Evolutionary conservation across 2,329 filamentous ascomycete species (phyloP).

Genomic region (Diaporthe citriasiana): DNA sequence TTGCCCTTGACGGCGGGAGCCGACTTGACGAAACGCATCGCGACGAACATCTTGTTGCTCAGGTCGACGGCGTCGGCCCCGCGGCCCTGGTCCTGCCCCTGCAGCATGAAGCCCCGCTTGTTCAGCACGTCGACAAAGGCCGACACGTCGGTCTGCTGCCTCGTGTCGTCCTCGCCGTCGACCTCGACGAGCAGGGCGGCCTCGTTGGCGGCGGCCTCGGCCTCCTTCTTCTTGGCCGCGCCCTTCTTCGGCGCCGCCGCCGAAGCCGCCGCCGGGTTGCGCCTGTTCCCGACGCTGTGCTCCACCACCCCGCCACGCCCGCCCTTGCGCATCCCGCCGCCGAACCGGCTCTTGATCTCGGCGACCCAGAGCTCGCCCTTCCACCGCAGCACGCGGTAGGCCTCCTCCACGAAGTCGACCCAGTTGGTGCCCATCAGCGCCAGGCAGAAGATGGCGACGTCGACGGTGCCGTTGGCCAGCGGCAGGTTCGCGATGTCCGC

Average conservation of each 20-base stretch:
- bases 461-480: conserved; percentile 79
- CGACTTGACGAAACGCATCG: conserved; percentile 94
- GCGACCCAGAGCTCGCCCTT: conserved; percentile 97
- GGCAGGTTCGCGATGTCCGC: conserved; percentile 92
- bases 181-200: conserved; percentile 77
- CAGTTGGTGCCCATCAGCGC: conserved; percentile 99
- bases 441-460: conserved; percentile 94
- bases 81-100: conserved; percentile 75
- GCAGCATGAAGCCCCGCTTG: conserved; percentile 87
- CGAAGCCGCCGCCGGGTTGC: conserved; percentile 59
- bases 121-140: conserved; percentile 88
- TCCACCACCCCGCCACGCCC: conserved; percentile 64
- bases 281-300: conserved; percentile 80
- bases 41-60: conserved; percentile 98
- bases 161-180: conserved; percentile 74
- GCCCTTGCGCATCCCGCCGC: conserved; percentile 59
- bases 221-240: conserved; percentile 60
- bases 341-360: conserved; percentile 96
- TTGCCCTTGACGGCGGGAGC: conserved; percentile 82
- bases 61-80: conserved; percentile 77
- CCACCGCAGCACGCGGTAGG: conserved; percentile 90
- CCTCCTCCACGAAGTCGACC: conserved; percentile 96
- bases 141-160: conserved; percentile 85
- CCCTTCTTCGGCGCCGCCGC: conserved; percentile 56
- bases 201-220: conserved; percentile 64